These are phyloP conservation scores for Scolecobasidium constrictum DNA, from an alignment of 2,329 filamentous ascomycete genomes.

Conservation along the genomic window DNA sequence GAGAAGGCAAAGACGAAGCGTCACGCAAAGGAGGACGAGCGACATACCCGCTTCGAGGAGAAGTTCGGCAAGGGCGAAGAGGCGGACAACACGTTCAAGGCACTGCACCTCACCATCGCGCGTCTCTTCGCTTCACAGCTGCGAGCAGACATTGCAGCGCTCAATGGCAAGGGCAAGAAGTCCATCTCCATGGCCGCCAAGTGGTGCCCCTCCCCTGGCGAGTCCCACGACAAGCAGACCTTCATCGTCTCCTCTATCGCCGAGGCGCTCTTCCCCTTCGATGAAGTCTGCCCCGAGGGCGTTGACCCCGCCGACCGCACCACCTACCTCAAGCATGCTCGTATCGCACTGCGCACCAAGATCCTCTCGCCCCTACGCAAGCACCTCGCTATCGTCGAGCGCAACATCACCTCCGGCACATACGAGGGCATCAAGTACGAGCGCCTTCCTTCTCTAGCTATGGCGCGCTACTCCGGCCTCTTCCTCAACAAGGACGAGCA, in stretches of 20 bases:
- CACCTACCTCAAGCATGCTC: constrained; percentile 42
- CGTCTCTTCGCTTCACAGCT: constrained; percentile 48
- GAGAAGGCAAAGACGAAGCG: constrained; percentile 16
- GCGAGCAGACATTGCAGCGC: constrained; percentile 31
- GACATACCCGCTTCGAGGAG: constrained; percentile 31
- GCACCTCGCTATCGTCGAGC: constrained; percentile 43
- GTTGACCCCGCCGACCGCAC: constrained; percentile 26
- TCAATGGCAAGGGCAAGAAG: constrained; percentile 29
- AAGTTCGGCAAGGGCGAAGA: constrained; percentile 22
- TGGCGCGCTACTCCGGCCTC: constrained; percentile 39
- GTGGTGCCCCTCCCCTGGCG: constrained; percentile 46
- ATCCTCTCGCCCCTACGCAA: constrained; percentile 42
- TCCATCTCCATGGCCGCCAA: constrained; percentile 47
- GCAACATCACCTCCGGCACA: constrained; percentile 35
- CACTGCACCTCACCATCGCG: constrained; percentile 42
- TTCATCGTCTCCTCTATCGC: constrained; percentile 46
- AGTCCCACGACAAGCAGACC: constrained; percentile 49
- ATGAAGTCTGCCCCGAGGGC: constrained; percentile 20
- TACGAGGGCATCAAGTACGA: constrained; percentile 45
- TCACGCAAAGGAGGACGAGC: constrained; percentile 24
- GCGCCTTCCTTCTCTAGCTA: constrained; percentile 45
- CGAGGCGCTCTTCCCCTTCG: constrained; percentile 39
- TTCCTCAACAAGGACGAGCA: constrained; percentile 42
- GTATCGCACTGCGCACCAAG: constrained; percentile 40
- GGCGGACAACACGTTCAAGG: constrained; percentile 29